These are phyloP conservation scores for Castanea mollissima DNA, from an alignment of 306 rosid species.

Conservation along the genomic window DNA sequence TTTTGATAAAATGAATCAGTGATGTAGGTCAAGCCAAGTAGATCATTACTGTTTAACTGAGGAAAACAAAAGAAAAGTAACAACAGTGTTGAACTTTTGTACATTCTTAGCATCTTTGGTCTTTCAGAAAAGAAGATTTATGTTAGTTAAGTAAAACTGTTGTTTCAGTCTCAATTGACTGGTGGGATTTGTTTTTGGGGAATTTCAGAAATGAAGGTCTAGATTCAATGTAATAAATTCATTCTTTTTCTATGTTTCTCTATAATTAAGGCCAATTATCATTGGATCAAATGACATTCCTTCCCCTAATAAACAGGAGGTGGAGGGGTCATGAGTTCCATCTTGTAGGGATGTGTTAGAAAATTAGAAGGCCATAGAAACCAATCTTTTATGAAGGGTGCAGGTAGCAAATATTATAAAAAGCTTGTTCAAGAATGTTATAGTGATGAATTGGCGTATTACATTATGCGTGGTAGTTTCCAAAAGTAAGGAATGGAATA, in stretches of 20 bases:
- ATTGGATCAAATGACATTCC: neutral
- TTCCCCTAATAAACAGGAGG: neutral
- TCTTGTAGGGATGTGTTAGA: neutral
- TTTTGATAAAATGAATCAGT: neutral
- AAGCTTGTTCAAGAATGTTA: neutral
- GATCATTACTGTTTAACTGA: neutral
- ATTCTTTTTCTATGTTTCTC: neutral
- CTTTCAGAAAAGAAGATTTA: neutral
- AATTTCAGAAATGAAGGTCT: neutral
- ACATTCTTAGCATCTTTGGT: neutral
- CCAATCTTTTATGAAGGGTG: neutral
- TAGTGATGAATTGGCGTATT: neutral
- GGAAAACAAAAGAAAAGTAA: neutral
- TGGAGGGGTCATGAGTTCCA: neutral
- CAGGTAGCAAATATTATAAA: neutral
- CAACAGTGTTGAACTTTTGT: neutral
- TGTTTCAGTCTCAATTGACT: neutral
- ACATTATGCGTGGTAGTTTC: too few species aligned
- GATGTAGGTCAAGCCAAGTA: neutral
- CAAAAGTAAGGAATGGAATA: too few species aligned
- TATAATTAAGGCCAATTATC: neutral
- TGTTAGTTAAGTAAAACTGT: neutral
- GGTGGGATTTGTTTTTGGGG: neutral
- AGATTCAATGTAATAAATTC: neutral
- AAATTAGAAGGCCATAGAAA: neutral